Conservation (phyloP, 495 filamentous ascomycete species). For the Glonium stellatum region DNA sequence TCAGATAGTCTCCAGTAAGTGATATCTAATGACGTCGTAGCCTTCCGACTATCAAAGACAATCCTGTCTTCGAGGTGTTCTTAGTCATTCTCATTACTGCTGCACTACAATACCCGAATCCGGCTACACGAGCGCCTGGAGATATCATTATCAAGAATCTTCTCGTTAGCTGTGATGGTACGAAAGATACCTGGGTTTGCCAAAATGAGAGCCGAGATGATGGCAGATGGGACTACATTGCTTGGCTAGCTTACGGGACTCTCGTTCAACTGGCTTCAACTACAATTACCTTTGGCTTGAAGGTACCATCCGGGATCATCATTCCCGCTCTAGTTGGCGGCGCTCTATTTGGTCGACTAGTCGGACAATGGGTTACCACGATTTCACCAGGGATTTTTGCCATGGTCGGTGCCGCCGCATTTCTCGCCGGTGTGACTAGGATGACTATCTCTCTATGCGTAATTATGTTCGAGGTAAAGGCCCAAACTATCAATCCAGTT, state of each 20-base stretch:
- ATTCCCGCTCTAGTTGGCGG: conserved; percentile 51
- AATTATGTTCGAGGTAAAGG: conserved; percentile 46
- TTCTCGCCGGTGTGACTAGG: conserved; percentile 47
- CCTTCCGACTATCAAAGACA: conserved; percentile 41
- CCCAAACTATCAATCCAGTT: neutral
- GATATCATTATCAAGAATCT: conserved; percentile 47
- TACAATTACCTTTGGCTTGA: conserved; percentile 48
- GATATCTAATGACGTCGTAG: neutral
- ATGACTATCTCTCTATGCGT: conserved; percentile 52
- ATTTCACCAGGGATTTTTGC: conserved; percentile 51
- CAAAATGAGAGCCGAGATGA: conserved; percentile 33
- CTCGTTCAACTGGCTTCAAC: conserved; percentile 47
- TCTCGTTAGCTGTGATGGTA: conserved; percentile 42
- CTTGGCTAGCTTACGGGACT: conserved; percentile 45
- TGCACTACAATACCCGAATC: conserved; percentile 47
- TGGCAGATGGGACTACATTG: conserved; percentile 34
- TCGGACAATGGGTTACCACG: conserved; percentile 41
- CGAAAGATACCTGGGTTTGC: conserved; percentile 40
- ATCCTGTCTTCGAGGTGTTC: conserved; percentile 46
- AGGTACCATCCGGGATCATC: conserved; percentile 51
- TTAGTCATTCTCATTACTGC: conserved; percentile 44
- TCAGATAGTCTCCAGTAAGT: neutral
- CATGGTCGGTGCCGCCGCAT: conserved; percentile 51
- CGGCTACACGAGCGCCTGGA: conserved; percentile 43
- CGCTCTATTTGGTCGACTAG: conserved; percentile 47